Base-by-base conservation (phyloP, 108 stramenopile genomes). In the Aureococcus anophagefferens region DNA sequence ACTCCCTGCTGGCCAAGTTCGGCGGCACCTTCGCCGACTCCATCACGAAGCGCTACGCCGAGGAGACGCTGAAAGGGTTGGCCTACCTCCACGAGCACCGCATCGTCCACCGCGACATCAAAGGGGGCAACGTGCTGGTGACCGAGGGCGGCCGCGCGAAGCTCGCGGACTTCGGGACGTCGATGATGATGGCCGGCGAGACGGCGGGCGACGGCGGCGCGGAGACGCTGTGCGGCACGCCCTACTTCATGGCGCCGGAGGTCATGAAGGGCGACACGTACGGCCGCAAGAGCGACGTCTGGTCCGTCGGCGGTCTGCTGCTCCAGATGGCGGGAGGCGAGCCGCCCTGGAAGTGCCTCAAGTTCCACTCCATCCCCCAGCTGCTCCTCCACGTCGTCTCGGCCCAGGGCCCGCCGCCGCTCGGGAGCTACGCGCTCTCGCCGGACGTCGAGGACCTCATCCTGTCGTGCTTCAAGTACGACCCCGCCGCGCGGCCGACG, bases 171-270 rank as follows among this genome's bases (percentile, higher is more conserved):
- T 85, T 85, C 40, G 84, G 84, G 21, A 59, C 51, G 51, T 9
- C 7, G 7, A 1, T 59, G 7, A 81, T 75, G 37, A 34, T 81
- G 0, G 94, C 94, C 0, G 89, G 93, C 69, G 77, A 96, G 72
- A 94, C 86, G 16, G 90, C 93, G 76, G 94, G 93, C 28, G 68
- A 92, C 28, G 94, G 90, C 73, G 95, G 96, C 77, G 85, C 93
- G 34, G 32, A 37, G 46, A 63, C 31, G 17, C 85, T 89, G 75
- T 79, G 88, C 67, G 94, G 93, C 5, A 96, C 95, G 18, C 95
- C 95, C 11, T 93, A 91, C 62, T 93, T 93, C 69, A 92, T 94
- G 94, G 91, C 93, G 13, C 93, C 95, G 18, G 95, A 96, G 76
- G 91, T 95, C 13, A 90, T 96, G 71, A 69, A 21, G 33, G 84